Evolutionary conservation across 441 rosid species (phyloP), one percentile per base, ranked within the genome.

Genomic region (Corymbia citriodora): DNA sequence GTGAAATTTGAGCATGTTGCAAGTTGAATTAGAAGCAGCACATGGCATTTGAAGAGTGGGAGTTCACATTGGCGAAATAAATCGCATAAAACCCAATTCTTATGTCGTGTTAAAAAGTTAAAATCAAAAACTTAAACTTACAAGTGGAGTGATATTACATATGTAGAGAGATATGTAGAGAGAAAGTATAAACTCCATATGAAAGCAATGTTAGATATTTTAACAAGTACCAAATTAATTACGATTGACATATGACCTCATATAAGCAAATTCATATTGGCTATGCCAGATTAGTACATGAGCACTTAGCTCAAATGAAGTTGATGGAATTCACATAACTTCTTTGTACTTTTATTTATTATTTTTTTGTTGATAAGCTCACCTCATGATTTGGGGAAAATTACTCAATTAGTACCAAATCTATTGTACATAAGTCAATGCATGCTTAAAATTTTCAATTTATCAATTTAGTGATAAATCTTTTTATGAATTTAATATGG

Each of bases 341-440:
- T 68, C 19, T 31, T 68, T 8, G 21, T n/a, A 68, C 33, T 2
- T 65, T 16, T 68, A 16, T 31, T 68, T n/a, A 68, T 15, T 68
- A 0, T 31, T 16, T 10, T n/a, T 15, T 68, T 8, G 11, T 2
- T 68, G 16, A 31, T 68, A 16, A 31, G 21, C 33, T 68, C 40
- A 31, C 74, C 21, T 68, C 40, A 17, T 70, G 7, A 33, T 7
- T 33, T 2, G 36, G 4, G 2, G 19, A 70, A 9, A 70, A 70
- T 70, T 65, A 15, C 10, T 6, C 0, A 4, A 0, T 1, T 0
- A 15, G 3, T 15, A 15, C 14, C 14, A 68, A 31, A 17, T 31
- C 1, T 31, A 31, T 17, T 1, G 1, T 1, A 31, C 40, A 68
- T n/a, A 0, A n/a, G 1, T 3, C 2, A 17, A 0, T 33, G 17